Percentiles rank a stretch among this genome's conserved stretches.
phyloP scores from a whole-genome alignment of 1,139 yeast genomes.

The Kurtzmaniella quercitrusa region DNA sequence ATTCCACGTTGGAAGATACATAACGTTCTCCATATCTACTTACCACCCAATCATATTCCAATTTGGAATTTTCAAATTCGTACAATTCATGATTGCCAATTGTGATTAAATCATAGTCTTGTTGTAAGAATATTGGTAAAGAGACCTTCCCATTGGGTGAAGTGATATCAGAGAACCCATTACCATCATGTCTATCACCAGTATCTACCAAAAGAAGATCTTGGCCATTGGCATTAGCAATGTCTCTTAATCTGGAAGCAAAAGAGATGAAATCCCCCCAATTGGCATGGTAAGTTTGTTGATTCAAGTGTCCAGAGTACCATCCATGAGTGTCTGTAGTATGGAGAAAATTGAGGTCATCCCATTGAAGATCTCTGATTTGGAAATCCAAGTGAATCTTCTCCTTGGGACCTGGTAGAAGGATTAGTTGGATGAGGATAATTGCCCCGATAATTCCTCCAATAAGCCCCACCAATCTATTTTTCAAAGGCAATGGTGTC shows the following conservation, averaged over 20 bases:
- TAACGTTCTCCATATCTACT: slow-evolving; percentile 61
- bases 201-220: slow-evolving; percentile 79
- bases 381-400: slow-evolving; percentile 2
- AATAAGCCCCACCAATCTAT: slow-evolving; percentile 4
- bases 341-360: slow-evolving; percentile 76
- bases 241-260: slow-evolving; percentile 40
- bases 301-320: slow-evolving; percentile 84
- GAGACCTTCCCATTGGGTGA: slow-evolving; percentile 64
- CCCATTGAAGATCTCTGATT: slow-evolving; percentile 52
- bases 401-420: slow-evolving; percentile 5
- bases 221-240: slow-evolving; percentile 41
- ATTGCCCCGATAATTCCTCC: slow-evolving; percentile 6
- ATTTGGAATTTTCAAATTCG: slow-evolving; percentile 57
- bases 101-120: slow-evolving; percentile 75
- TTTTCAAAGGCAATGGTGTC: background rate
- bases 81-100: slow-evolving; percentile 93
- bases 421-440: slow-evolving; percentile 4
- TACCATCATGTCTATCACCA: slow-evolving; percentile 95
- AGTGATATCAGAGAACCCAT: slow-evolving; percentile 81
- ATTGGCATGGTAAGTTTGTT: slow-evolving; percentile 70
- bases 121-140: slow-evolving; percentile 57
- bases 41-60: slow-evolving; percentile 61
- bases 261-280: slow-evolving; percentile 94
- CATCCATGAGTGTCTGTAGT: slow-evolving; percentile 97
- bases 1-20: slow-evolving; percentile 80